phyloP scores from a whole-genome alignment of 1,284 basidiomycete genomes.

The Apiotrichum gracile region DNA sequence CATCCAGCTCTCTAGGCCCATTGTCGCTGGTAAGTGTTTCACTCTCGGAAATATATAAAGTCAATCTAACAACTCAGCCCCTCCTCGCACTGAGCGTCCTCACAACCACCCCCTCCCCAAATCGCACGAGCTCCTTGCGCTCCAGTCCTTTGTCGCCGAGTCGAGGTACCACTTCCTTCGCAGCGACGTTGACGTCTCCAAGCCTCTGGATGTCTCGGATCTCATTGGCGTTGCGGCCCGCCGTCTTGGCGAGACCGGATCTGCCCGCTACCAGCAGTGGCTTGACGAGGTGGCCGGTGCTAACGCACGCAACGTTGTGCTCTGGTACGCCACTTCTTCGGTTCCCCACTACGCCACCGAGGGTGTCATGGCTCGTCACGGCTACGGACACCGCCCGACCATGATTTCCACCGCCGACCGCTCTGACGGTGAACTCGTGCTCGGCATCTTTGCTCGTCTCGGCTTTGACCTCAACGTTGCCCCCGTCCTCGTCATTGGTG shows the following conservation, averaged over 20 bases:
- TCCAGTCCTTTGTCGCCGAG: constrained; percentile 43
- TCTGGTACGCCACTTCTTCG: constrained; percentile 29
- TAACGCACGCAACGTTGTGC: constrained; percentile 26
- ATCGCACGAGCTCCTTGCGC: constrained; percentile 43
- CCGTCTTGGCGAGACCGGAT: constrained; percentile 21
- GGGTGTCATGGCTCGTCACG: constrained; percentile 24
- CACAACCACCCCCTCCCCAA: constrained; percentile 30
- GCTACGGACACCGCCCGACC: constrained; percentile 20
- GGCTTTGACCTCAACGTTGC: constrained; percentile 18
- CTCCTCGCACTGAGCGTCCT: constrained; percentile 17
- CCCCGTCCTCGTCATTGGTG: constrained; percentile 35
- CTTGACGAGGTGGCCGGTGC: constrained; percentile 29
- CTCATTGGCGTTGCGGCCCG: constrained; percentile 29
- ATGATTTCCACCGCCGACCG: constrained; percentile 25
- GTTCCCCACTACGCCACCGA: constrained; percentile 29
- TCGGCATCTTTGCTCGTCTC: constrained; percentile 23
- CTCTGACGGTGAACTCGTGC: constrained; percentile 20
- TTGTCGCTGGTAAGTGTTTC: constrained; percentile 12
- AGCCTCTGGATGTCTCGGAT: constrained; percentile 37
- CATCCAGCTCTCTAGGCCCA: not conserved
- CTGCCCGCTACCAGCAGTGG: constrained; percentile 21
- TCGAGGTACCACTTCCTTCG: constrained; percentile 34
- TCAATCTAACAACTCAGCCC: constrained; percentile 7
- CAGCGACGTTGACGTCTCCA: constrained; percentile 20
- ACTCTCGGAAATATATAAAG: not conserved